Evolutionary conservation across 2,329 filamentous ascomycete genomes (phyloP).

Genomic region (Trichoderma guizhouense): DNA sequence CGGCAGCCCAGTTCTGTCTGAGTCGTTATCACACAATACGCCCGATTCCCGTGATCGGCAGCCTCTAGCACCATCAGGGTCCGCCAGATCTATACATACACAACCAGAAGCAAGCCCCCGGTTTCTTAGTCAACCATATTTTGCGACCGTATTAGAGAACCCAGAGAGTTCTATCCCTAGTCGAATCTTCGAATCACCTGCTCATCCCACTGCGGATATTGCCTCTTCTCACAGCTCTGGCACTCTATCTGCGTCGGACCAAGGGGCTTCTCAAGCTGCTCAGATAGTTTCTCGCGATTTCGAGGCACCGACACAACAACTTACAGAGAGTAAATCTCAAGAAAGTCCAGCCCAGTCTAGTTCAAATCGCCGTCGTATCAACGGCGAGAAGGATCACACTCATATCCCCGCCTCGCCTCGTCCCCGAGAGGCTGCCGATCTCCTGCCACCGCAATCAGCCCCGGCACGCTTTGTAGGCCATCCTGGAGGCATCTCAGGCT

Average conservation of each 20-base stretch:
- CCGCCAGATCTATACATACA: not conserved
- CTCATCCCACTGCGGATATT: not conserved
- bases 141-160: not conserved
- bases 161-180: constrained; percentile 11
- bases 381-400: not conserved
- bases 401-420: not conserved
- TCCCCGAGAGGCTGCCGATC: not conserved
- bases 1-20: not conserved
- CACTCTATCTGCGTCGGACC: not conserved
- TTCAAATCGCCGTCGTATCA: not conserved
- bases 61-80: not conserved
- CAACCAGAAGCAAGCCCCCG: constrained; percentile 3
- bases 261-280: constrained; percentile 28
- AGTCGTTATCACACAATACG: not conserved
- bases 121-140: constrained; percentile 14
- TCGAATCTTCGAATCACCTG: constrained; percentile 6
- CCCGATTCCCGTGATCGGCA: not conserved
- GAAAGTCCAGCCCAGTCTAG: constrained; percentile 3
- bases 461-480: not conserved
- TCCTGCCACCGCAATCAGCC: not conserved
- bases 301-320: constrained; percentile 18
- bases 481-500: not conserved
- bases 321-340: constrained; percentile 20
- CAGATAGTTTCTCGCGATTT: constrained; percentile 26
- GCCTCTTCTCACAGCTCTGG: not conserved